Evolutionary conservation across 805 yeast species (phyloP).

Genomic region (Saccharomycopsis malanga): DNA sequence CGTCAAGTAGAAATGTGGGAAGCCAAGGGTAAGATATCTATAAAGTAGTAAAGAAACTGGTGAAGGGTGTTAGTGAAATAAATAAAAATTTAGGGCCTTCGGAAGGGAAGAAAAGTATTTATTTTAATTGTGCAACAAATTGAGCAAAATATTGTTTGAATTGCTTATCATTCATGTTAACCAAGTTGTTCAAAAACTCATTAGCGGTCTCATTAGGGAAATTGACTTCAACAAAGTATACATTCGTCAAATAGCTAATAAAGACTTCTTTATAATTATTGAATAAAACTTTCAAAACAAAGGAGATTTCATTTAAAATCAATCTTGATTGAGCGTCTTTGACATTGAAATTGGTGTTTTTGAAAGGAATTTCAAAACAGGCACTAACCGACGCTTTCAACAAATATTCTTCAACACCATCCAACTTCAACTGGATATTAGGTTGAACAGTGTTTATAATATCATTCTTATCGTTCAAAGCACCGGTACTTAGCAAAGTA

Average conservation of each 20-base stretch:
- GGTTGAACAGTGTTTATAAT: slow-evolving; percentile 34
- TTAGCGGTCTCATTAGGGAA: slow-evolving; percentile 52
- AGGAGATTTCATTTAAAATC: slow-evolving; percentile 67
- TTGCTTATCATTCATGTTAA: slow-evolving; percentile 47
- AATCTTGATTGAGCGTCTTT: slow-evolving; percentile 76
- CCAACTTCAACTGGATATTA: slow-evolving; percentile 43
- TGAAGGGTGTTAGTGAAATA: too few relatives aligned
- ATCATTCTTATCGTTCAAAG: slow-evolving; percentile 55
- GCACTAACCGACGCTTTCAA: slow-evolving; percentile 61
- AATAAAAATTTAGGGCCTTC: too few relatives aligned
- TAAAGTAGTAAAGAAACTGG: too few relatives aligned
- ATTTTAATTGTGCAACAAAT: slow-evolving; percentile 30
- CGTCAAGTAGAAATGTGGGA: too few relatives aligned
- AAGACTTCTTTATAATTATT: slow-evolving; percentile 41
- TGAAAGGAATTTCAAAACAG: slow-evolving; percentile 75
- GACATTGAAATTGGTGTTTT: slow-evolving; percentile 53
- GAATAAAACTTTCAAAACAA: slow-evolving; percentile 58
- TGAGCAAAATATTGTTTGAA: slow-evolving; percentile 65
- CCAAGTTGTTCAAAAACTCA: slow-evolving; percentile 56
- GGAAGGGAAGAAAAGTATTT: too few relatives aligned
- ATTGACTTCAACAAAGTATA: slow-evolving; percentile 44
- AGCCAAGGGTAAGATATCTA: too few relatives aligned
- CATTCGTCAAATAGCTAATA: slow-evolving; percentile 45
- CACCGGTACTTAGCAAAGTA: slow-evolving; percentile 60
- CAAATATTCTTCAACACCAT: slow-evolving; percentile 64